Percentiles rank a stretch among this genome's conserved stretches.
Conservation (phyloP, 2,329 filamentous ascomycete genomes). For the Alternaria incomplexa region DNA sequence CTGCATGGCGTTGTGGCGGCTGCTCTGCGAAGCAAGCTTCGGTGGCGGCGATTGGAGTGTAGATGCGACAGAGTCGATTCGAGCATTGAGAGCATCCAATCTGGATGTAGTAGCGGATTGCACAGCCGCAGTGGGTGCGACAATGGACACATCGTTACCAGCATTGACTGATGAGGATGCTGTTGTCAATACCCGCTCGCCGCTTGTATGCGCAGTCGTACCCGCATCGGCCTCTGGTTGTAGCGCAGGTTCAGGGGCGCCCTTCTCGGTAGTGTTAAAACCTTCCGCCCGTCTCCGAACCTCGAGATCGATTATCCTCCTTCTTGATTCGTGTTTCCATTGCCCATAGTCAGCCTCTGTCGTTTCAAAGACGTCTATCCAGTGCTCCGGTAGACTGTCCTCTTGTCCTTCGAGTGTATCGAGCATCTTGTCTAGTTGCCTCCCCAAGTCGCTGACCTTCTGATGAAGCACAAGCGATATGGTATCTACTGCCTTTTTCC, state of each 20-base stretch:
- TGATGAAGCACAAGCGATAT: constrained; percentile 69
- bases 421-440: constrained; percentile 80
- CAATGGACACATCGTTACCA: background rate
- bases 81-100: background rate
- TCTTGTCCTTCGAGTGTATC: constrained; percentile 82
- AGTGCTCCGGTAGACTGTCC: constrained; percentile 83
- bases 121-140: background rate
- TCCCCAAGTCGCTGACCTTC: constrained; percentile 73
- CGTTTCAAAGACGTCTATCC: constrained; percentile 85
- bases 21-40: background rate
- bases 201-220: background rate
- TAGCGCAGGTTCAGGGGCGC: background rate
- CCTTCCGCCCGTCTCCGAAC: constrained; percentile 33
- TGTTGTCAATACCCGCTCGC: background rate
- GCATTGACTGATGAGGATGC: background rate
- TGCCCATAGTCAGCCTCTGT: constrained; percentile 78
- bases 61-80: constrained; percentile 1
- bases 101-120: background rate
- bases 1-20: background rate
- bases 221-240: background rate
- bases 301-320: constrained; percentile 72
- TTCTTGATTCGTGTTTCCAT: constrained; percentile 82
- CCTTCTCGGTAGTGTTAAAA: background rate
- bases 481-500: constrained; percentile 51
- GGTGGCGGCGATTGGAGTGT: background rate